Conservation (phyloP, 1,139 yeast genomes). For the Protomyces arabidopsidicola region DNA sequence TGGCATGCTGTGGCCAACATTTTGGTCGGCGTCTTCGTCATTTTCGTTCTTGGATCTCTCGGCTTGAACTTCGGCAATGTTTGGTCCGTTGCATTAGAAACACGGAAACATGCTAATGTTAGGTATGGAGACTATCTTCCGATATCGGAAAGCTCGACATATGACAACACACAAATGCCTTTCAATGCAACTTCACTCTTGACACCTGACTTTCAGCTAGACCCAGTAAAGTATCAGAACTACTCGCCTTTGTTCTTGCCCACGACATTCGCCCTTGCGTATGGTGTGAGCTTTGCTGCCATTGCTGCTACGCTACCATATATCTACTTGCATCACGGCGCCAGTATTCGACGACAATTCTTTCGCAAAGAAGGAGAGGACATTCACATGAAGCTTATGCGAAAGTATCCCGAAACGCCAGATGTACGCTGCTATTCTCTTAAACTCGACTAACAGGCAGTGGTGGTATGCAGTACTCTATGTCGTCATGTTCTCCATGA, state of each 20-base stretch:
- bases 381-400: slow-evolving; percentile 61
- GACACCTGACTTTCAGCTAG: slow-evolving; percentile 44
- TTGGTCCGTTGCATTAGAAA: slow-evolving; percentile 26
- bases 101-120: neutral
- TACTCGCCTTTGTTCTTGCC: slow-evolving; percentile 62
- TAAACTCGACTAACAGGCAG: slow-evolving; percentile 44
- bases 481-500: slow-evolving; percentile 48
- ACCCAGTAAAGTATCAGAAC: slow-evolving; percentile 47
- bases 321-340: slow-evolving; percentile 54
- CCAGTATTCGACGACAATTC: slow-evolving; percentile 49
- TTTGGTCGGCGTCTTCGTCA: slow-evolving; percentile 46
- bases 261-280: slow-evolving; percentile 55
- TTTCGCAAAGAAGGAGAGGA: slow-evolving; percentile 49
- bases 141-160: slow-evolving; percentile 41
- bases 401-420: slow-evolving; percentile 51
- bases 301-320: slow-evolving; percentile 54
- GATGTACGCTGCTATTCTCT: slow-evolving; percentile 33
- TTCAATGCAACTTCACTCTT: slow-evolving; percentile 50
- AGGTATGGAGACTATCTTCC: slow-evolving; percentile 44
- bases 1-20: slow-evolving; percentile 54
- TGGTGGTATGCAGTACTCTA: slow-evolving; percentile 60
- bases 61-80: slow-evolving; percentile 40
- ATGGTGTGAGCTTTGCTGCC: slow-evolving; percentile 62
- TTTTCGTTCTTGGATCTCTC: slow-evolving; percentile 46
- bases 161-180: slow-evolving; percentile 47